These are phyloP conservation scores for Solanum sparsipilum DNA, from an alignment of 257 asterid species.

Conservation along the genomic window DNA sequence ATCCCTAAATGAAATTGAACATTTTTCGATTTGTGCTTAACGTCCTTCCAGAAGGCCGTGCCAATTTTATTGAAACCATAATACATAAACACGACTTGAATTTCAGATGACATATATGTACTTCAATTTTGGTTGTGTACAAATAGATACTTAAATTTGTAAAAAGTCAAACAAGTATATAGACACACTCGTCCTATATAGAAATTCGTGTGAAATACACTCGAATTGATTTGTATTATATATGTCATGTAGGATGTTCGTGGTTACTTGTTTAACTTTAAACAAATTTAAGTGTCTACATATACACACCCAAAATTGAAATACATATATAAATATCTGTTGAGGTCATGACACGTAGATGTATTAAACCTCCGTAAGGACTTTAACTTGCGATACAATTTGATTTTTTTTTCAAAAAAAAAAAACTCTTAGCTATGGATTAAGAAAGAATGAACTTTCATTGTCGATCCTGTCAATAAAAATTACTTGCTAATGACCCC, in stretches of 20 bases:
- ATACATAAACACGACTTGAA: background rate
- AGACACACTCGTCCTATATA: background rate
- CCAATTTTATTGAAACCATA: background rate
- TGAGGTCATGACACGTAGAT: background rate
- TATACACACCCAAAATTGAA: background rate
- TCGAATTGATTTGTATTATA: too few relatives aligned
- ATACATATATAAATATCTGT: background rate
- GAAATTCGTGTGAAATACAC: accelerated
- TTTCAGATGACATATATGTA: background rate
- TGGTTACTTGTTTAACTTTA: background rate
- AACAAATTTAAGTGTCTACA: background rate
- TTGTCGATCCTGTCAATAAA: background rate
- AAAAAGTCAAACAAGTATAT: too few relatives aligned
- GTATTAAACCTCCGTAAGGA: background rate
- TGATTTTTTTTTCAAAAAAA: background rate
- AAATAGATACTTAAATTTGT: too few relatives aligned
- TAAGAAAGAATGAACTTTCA: background rate
- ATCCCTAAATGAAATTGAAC: background rate
- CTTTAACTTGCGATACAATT: background rate
- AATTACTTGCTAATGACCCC: background rate
- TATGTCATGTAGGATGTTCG: accelerated
- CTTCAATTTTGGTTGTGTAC: too few relatives aligned
- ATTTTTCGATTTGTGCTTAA: background rate
- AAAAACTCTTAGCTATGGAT: background rate
- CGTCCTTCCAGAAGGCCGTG: background rate